Conservation (phyloP, 805 yeast genomes). For the Komagataella kurtzmanii region DNA sequence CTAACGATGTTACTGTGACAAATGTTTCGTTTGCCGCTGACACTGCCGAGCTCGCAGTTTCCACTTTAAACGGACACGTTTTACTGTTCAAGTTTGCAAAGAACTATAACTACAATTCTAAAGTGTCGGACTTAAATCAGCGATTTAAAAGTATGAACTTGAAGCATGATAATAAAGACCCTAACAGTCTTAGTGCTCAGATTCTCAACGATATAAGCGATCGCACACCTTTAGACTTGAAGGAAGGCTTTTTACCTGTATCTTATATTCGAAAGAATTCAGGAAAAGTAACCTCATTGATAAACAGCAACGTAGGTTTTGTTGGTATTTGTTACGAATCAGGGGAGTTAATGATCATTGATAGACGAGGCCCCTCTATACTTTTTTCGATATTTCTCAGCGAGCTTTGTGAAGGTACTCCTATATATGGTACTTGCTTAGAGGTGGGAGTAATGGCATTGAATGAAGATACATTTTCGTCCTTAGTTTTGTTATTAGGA, state of each 20-base stretch:
- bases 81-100: constrained; percentile 59
- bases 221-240: constrained; percentile 34
- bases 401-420: constrained; percentile 14
- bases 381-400: constrained; percentile 23
- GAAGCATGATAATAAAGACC: constrained; percentile 13
- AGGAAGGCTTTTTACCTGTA: constrained; percentile 53
- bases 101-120: constrained; percentile 30
- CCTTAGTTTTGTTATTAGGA: constrained; percentile 65
- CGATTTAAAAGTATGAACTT: constrained; percentile 16
- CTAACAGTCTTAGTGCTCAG: constrained; percentile 3
- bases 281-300: constrained; percentile 45
- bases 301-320: constrained; percentile 70
- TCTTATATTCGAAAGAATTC: constrained; percentile 27
- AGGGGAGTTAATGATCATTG: constrained; percentile 67
- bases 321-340: constrained; percentile 65
- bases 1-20: constrained; percentile 31
- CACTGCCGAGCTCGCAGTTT: constrained; percentile 61
- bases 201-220: constrained; percentile 34
- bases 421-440: constrained; percentile 31
- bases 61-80: constrained; percentile 59
- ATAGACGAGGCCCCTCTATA: constrained; percentile 53
- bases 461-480: constrained; percentile 56
- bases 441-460: constrained; percentile 65
- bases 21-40: constrained; percentile 66
- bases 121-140: constrained; percentile 9